phyloP scores from a whole-genome alignment of 805 yeast genomes.

The Wickerhamomyces chaumierensis region DNA sequence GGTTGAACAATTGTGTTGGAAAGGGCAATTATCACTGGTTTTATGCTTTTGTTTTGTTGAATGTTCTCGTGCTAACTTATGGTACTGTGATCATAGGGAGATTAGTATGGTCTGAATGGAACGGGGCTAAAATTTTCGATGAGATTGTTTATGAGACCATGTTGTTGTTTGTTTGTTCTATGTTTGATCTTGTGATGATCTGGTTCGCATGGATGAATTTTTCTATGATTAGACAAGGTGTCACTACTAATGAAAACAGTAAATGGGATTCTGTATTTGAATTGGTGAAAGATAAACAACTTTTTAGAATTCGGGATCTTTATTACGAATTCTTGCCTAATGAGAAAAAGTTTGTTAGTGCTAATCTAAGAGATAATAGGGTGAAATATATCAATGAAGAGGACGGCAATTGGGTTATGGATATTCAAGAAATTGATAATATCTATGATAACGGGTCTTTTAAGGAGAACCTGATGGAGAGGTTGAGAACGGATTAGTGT shows the following conservation, averaged over 20 bases:
- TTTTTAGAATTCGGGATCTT: conserved; percentile 15
- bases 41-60: conserved; percentile 38
- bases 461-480: neutral
- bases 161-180: conserved; percentile 30
- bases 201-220: conserved; percentile 37
- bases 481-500: neutral
- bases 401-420: neutral
- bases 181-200: conserved; percentile 31
- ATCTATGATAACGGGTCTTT: neutral
- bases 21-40: conserved; percentile 53
- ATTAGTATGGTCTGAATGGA: conserved; percentile 4
- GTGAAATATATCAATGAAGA: neutral
- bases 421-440: neutral
- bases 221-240: conserved; percentile 46
- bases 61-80: conserved; percentile 32
- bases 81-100: conserved; percentile 22
- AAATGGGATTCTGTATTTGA: conserved; percentile 62
- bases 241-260: conserved; percentile 62
- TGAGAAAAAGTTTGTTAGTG: conserved; percentile 15
- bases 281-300: conserved; percentile 28
- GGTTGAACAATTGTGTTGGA: conserved; percentile 72
- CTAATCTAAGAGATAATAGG: neutral
- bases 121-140: neutral
- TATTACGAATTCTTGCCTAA: conserved; percentile 13
- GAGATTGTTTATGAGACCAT: conserved; percentile 6